These are phyloP conservation scores for Ajuga reptans DNA, from an alignment of 305 asterid species.

Conservation along the genomic window DNA sequence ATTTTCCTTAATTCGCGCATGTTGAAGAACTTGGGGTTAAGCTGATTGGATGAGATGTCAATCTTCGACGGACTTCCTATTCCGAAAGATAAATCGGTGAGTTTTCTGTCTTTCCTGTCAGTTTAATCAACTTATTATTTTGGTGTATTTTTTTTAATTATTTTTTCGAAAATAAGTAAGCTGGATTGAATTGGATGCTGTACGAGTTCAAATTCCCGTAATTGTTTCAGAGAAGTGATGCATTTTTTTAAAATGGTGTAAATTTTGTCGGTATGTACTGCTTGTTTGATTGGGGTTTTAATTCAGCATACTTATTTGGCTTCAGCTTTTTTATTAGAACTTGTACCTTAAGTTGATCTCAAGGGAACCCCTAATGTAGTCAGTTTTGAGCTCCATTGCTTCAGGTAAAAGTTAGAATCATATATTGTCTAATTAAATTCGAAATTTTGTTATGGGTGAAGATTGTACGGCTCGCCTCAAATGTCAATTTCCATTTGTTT, in stretches of 20 bases:
- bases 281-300: conserved; percentile 11
- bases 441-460: conserved; percentile 1
- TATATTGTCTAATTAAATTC: background rate
- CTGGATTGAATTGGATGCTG: conserved; percentile 9
- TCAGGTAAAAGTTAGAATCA: conserved; percentile 7
- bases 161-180: background rate
- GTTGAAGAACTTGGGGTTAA: conserved; percentile 29
- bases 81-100: conserved; percentile 78
- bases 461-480: background rate
- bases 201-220: background rate
- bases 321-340: background rate
- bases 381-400: conserved; percentile 2
- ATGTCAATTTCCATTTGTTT: conserved; percentile 10
- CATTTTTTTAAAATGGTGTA: conserved; percentile 6
- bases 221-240: conserved; percentile 13
- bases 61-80: conserved; percentile 86
- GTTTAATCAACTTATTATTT: background rate
- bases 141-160: background rate
- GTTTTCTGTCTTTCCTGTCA: conserved; percentile 20
- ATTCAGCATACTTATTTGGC: conserved; percentile 2
- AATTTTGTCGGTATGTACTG: background rate
- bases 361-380: conserved; percentile 1
- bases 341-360: background rate
- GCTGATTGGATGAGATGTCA: conserved; percentile 63
- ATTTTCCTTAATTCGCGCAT: background rate